Conservation (phyloP, 2,329 filamentous ascomycete genomes). For the Claviceps paspali region DNA sequence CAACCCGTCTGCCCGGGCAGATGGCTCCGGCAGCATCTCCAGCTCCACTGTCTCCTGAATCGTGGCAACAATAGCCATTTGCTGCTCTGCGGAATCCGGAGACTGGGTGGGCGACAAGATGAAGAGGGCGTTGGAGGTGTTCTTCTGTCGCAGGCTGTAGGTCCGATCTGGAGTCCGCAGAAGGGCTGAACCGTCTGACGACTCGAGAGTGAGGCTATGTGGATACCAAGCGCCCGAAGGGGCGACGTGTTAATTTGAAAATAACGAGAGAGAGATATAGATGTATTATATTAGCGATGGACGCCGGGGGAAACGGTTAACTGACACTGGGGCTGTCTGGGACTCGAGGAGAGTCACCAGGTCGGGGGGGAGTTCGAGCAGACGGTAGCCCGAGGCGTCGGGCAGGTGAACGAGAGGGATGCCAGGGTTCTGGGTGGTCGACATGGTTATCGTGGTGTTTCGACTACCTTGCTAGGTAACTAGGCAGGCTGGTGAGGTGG, state of each 20-base stretch:
- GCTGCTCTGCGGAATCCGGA: constrained; percentile 13
- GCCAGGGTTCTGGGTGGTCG: constrained; percentile 33
- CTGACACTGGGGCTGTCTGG: constrained; percentile 36
- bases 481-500: too few relatives aligned
- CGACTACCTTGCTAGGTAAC: too few relatives aligned
- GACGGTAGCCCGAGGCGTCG: constrained; percentile 36
- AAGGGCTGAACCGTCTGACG: constrained; percentile 33
- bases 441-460: constrained; percentile 8
- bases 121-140: constrained; percentile 51
- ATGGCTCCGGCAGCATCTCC: constrained; percentile 24
- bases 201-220: constrained; percentile 31
- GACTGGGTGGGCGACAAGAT: constrained; percentile 26
- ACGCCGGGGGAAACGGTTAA: constrained; percentile 8
- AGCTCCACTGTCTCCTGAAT: constrained; percentile 50
- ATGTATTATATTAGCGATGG: too few relatives aligned
- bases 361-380: constrained; percentile 47
- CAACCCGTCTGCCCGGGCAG: constrained; percentile 14
- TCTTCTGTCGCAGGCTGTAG: constrained; percentile 49
- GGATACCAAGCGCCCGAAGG: too few relatives aligned
- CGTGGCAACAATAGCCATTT: constrained; percentile 35
- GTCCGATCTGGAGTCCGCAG: constrained; percentile 35
- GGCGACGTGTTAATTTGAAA: too few relatives aligned
- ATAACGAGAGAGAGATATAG: too few relatives aligned
- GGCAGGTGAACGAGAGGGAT: constrained; percentile 36
- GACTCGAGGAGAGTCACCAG: constrained; percentile 40